Percentiles rank a stretch among this genome's conserved stretches.
These are phyloP conservation scores for Mucuna pruriens DNA, from an alignment of 306 rosid species.

Conservation along the genomic window DNA sequence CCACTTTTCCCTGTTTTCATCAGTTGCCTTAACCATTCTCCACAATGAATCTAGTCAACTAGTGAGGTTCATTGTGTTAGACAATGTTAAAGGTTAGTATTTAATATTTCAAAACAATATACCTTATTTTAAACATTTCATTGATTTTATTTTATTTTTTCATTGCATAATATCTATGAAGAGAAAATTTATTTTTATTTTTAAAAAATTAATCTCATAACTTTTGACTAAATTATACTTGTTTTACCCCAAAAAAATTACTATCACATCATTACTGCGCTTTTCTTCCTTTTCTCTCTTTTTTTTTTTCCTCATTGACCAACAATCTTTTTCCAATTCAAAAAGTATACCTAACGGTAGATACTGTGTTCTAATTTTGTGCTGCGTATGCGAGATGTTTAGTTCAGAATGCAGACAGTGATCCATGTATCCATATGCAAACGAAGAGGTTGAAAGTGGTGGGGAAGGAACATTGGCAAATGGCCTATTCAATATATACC, in stretches of 20 bases:
- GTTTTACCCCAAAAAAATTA: too few species aligned
- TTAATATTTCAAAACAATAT: background rate
- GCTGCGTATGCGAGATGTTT: background rate
- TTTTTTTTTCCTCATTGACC: too few species aligned
- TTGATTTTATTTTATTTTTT: background rate
- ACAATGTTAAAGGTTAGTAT: background rate
- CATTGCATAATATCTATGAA: too few species aligned
- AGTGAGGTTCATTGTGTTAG: conserved; percentile 4
- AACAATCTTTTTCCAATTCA: too few species aligned
- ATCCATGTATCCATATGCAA: too few species aligned
- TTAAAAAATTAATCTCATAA: too few species aligned
- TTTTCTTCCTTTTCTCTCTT: too few species aligned
- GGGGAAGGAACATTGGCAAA: conserved; percentile 30
- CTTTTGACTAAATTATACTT: too few species aligned
- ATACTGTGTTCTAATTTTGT: background rate
- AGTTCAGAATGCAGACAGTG: background rate
- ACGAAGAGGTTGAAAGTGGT: background rate
- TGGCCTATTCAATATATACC: conserved; percentile 16
- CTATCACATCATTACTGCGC: too few species aligned
- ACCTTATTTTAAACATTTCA: background rate
- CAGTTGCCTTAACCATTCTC: background rate
- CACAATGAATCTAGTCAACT: conserved; percentile 4
- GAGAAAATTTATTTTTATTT: too few species aligned
- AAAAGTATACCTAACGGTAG: background rate
- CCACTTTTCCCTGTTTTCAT: conserved; percentile 13